Base-by-base conservation (phyloP, 768 basidiomycete species). In the Lentinus tigrinus region DNA sequence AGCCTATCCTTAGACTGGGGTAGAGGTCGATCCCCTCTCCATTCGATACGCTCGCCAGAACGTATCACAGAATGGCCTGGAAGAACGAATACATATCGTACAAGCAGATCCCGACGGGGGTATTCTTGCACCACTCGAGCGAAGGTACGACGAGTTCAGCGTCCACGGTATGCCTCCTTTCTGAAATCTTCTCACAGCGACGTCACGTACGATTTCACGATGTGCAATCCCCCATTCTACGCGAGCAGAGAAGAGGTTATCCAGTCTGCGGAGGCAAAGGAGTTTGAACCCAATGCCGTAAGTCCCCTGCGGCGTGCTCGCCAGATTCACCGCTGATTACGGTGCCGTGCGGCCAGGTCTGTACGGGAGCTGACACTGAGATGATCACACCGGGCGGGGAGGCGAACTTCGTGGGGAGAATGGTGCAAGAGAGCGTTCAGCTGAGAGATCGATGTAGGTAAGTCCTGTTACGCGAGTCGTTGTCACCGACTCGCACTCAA, bases 211-310 rank as follows among this genome's bases (percentile, higher is more conserved):
- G 83, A 89, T 56, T 93, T 96, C 63, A 85, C 87, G 0, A 93
- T 98, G 85, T 98, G 95, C 73, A 99, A 98, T 70, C 96, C 96
- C 0, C 96, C 96, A 0, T 99, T 99, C 72, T 98, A 97, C 67
- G 69, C 77, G n/a, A 90, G 85, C 56, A 67, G 70, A 0, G 83
- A 85, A 28, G 96, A 98, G 57, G 80, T 94, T 8, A 62, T 66
- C 0, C 67, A 71, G 2, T 85, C 85, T 2, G 82, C 85, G 0
- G 79, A 79, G 19, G 73, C 74, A 6, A 98, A 98, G 65, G 82
- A 83, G 47, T 70, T 77, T 14, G 75, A 74, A 6, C 89, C 96
- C 0, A 85, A 77, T 63, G 89, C 91, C 2, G 94, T 94, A 66
- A 44, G 84, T 17, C 14, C 4, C 7, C 1, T 4, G 13, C 2